Base-by-base conservation (phyloP, 2,329 filamentous ascomycete genomes). In the Fusarium stilboides region DNA sequence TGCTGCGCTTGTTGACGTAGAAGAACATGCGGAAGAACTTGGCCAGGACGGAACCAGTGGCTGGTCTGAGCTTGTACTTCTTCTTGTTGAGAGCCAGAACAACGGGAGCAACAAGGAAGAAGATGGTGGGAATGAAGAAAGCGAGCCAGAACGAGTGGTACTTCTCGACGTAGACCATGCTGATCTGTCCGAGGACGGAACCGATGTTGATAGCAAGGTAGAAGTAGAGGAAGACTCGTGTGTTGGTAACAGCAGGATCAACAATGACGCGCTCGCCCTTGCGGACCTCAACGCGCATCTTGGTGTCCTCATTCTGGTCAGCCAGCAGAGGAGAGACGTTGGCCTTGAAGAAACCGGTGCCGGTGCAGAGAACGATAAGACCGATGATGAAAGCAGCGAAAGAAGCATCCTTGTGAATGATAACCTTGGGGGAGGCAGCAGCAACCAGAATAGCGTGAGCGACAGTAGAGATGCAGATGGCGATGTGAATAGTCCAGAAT, bases 291-390 rank as follows among this genome's bases (percentile, higher is more conserved):
- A 92, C 84, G 50, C 84, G 85, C 68, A 89, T 85, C 63, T 83
- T 86, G 6, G 82, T 85, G 59, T 88, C 86, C 34, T 83, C 84
- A 77, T 91, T 90, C 78, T 93, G 91, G 74, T 93, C 91, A 20
- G 90, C 90, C 57, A 93, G 87, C 19, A 93, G 81, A 1, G 91
- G 89, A 0, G 90, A 89, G 43, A 94, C 91, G 75, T 94, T 94
- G 68, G 90, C 88, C 83, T 94, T 95, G 87, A 94, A 94, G 74
- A 92, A 91, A 65, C 92, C 92, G 2, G 91, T 93, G 43, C 92
- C 92, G 31, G 93, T 78, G 69, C 84, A 84, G 39, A 86, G 82
- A 24, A 76, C 75, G 34, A 86, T 74, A 33, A 85, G 80, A n/a
- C 91, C 91, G 75, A 94, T 87, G 74, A 94, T 85, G 72, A 93